Base-by-base conservation (phyloP, 495 filamentous ascomycete species). In the Talaromyces proteolyticus region DNA sequence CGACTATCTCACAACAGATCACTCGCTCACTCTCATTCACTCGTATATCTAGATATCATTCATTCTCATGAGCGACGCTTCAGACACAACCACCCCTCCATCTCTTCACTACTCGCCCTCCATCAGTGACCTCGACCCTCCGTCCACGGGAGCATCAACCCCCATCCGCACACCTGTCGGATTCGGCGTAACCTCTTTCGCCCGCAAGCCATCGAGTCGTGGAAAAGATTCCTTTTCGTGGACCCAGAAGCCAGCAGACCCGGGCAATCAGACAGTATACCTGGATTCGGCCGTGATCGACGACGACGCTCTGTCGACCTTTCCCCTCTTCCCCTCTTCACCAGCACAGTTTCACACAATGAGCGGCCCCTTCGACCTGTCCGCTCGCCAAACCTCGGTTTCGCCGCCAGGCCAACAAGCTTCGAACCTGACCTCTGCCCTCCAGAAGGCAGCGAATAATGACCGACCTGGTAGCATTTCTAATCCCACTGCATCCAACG, bases 291-390 rank as follows among this genome's bases (percentile, higher is more conserved):
- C 67, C 16, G 46, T 67, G 4, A 42, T 67, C 19, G 64, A 69
- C 40, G 71, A 72, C 52, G 51, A 47, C 45, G 52, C 67, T 44
- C 66, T 70, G 50, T 59, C 57, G 52, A 60, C 57, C 54, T 70
- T 76, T 49, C 67, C 68, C 52, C 64, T 78, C 42, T 78, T 77
- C 58, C 57, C 67, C 44, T 64, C 65, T 22, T 60, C 64, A 21
- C 55, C 55, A 26, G 53, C 57, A 19, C 42, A 34, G 54, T 55
- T 57, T 49, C 24, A 44, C 66, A 67, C 55, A 42, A 84, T 83
- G 78, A 71, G 69, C 44, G 71, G 69, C 54, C 53, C 84, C 20
- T 85, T 87, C 58, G 76, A 86, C 65, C 86, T 87, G 61, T 69
- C 79, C 64, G 74, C 78, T 49, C 76, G 80, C 56, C 77, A 81